Conservation (phyloP, 495 filamentous ascomycete species). For the Penicillium herquei region DNA sequence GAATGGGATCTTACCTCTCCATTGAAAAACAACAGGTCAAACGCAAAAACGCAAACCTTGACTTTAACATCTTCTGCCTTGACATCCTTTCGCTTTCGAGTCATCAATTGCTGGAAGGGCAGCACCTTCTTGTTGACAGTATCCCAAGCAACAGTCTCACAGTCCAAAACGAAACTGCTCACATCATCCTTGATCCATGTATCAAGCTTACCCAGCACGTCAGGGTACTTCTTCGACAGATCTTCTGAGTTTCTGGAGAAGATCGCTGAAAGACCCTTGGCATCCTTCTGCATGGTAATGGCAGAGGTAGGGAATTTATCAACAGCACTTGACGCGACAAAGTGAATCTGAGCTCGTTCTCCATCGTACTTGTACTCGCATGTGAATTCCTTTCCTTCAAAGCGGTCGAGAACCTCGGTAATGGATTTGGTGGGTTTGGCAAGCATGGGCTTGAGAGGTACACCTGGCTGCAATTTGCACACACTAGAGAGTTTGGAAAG, state of each 20-base stretch:
- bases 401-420: constrained; percentile 94
- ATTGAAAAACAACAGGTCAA: constrained; percentile 91
- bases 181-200: constrained; percentile 88
- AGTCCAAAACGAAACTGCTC: constrained; percentile 93
- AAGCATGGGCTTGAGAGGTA: constrained; percentile 97
- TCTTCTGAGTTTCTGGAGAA: constrained; percentile 98
- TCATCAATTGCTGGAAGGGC: constrained; percentile 98
- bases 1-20: constrained; percentile 60
- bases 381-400: constrained; percentile 92
- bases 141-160: constrained; percentile 99
- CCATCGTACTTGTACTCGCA: constrained; percentile 99
- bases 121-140: constrained; percentile 86
- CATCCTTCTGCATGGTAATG: constrained; percentile 48
- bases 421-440: constrained; percentile 99
- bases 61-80: constrained; percentile 96
- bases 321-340: constrained; percentile 77
- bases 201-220: constrained; percentile 82
- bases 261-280: constrained; percentile 73
- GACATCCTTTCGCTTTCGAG: constrained; percentile 94
- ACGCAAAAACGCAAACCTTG: constrained; percentile 96
- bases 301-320: constrained; percentile 58
- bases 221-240: constrained; percentile 94
- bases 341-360: constrained; percentile 95
- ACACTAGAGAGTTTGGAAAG: constrained; percentile 75
- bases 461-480: constrained; percentile 91